A percentile compares a stretch with the other conserved stretches of the same genome.
Evolutionary conservation across 164 flowering plant genomes (phyloP).

Genomic region (Aristolochia contorta): DNA sequence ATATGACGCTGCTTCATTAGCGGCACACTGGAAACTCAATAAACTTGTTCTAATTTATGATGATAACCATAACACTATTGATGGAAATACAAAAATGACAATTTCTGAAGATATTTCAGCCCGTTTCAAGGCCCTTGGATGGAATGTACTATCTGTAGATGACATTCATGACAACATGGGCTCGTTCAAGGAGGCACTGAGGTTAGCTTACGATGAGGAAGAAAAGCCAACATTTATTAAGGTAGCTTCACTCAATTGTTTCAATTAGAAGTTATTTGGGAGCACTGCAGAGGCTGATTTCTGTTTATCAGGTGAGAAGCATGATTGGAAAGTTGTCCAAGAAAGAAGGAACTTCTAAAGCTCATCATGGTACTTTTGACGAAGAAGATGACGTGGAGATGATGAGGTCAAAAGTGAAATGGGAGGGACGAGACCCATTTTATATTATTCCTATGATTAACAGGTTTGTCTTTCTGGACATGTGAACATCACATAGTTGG

Average conservation of each 20-base stretch:
- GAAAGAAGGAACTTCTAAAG: slow-evolving; percentile 46
- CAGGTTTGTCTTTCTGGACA: slow-evolving; percentile 19
- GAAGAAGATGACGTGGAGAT: slow-evolving; percentile 31
- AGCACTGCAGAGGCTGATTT: not conserved
- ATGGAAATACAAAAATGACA: slow-evolving; percentile 34
- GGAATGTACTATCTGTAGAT: slow-evolving; percentile 38
- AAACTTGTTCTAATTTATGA: slow-evolving; percentile 44
- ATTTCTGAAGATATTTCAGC: slow-evolving; percentile 34
- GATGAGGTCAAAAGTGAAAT: slow-evolving; percentile 34
- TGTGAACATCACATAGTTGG: not conserved
- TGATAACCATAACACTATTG: slow-evolving; percentile 45
- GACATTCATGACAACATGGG: slow-evolving; percentile 22
- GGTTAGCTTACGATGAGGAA: slow-evolving; percentile 23
- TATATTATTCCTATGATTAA: slow-evolving; percentile 33
- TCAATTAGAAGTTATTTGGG: not conserved
- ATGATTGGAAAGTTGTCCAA: slow-evolving; percentile 38
- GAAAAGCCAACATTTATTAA: slow-evolving; percentile 42
- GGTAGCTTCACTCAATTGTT: slow-evolving; percentile 20
- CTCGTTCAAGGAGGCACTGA: slow-evolving; percentile 27
- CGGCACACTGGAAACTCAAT: slow-evolving; percentile 53
- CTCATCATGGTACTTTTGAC: slow-evolving; percentile 45
- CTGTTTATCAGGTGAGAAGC: slow-evolving; percentile 30
- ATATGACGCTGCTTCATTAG: slow-evolving; percentile 49
- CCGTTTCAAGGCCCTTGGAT: slow-evolving; percentile 42
- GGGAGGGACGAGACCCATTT: slow-evolving; percentile 39